Base-by-base conservation (phyloP, 1,284 basidiomycete species). In the Neolentinus lepideus region DNA sequence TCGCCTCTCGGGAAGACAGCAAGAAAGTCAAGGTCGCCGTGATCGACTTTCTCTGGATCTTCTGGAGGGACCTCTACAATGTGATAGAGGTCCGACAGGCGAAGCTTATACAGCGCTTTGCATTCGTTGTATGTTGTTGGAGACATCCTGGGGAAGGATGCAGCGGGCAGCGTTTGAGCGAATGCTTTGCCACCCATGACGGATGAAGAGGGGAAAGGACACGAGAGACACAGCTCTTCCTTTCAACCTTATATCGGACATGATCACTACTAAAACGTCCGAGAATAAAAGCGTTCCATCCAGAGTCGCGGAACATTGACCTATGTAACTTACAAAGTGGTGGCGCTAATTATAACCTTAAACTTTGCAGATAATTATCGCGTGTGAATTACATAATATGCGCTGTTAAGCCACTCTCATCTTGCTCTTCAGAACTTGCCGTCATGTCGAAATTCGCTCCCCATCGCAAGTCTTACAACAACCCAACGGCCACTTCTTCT, bases 401-500 rank as follows among this genome's bases (percentile, higher is more conserved):
- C n/a, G n/a, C n/a, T n/a, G n/a, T n/a, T n/a, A n/a, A n/a, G n/a
- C n/a, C n/a, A n/a, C n/a, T n/a, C n/a, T n/a, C n/a, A n/a, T n/a
- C n/a, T 31, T 31, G 29, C 29, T 31, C 6, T 6, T 6, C 29
- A 31, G 6, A 31, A n/a, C 6, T n/a, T 21, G 16, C 16, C 19
- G 16, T 16, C 8, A 90, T 90, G 88, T 90, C 88, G 56, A 90
- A 86, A 68, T 90, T 79, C 67, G 88, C 88, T n/a, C 88, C 88
- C 1, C 88, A 90, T 64, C 73, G 73, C 57, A 76, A 71, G 56
- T 79, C 80, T 2, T 69, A 75, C 31, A 85, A 78, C 66, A 79
- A 77, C 54, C 83, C 87, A 10, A 74, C 79, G 10, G 80, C 88
- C 27, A 78, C 76, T 0, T 69, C 80, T 1, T 78, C 79, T 0